Conservation (phyloP, 129 eudicot species). For the Artemisia annua region DNA sequence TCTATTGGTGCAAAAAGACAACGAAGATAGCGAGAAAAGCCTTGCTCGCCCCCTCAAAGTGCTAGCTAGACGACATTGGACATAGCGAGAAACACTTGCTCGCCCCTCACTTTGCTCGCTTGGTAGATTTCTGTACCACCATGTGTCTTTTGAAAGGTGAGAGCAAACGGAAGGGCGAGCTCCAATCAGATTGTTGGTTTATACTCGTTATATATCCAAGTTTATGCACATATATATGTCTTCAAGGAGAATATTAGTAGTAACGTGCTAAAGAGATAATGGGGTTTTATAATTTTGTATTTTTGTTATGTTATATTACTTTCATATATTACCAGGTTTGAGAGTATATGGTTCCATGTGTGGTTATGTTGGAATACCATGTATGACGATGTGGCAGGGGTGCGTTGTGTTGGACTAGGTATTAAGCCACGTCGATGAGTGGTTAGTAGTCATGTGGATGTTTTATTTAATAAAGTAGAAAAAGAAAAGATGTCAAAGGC, state of each 20-base stretch:
- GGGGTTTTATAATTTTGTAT: neutral
- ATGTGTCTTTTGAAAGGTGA: too few relatives aligned
- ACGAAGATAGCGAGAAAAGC: too few relatives aligned
- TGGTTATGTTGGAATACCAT: neutral
- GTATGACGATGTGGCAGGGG: neutral
- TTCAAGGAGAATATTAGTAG: constrained; percentile 2
- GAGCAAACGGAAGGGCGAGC: too few relatives aligned
- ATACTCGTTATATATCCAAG: neutral
- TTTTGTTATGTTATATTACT: neutral
- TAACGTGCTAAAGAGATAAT: constrained; percentile 20
- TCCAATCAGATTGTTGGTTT: constrained; percentile 2
- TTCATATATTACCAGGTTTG: neutral
- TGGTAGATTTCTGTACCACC: too few relatives aligned
- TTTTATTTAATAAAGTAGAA: too few relatives aligned
- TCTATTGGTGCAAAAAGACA: too few relatives aligned
- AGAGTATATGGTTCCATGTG: neutral
- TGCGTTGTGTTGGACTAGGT: neutral
- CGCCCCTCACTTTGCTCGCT: too few relatives aligned
- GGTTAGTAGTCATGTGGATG: neutral
- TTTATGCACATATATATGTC: neutral
- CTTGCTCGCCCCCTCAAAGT: too few relatives aligned
- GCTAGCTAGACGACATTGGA: too few relatives aligned
- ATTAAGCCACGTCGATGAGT: neutral
- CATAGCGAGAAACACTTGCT: too few relatives aligned
- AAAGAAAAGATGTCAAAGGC: too few relatives aligned